These are phyloP conservation scores for Brasenia schreberi DNA, from an alignment of 164 flowering plant species.

Conservation along the genomic window DNA sequence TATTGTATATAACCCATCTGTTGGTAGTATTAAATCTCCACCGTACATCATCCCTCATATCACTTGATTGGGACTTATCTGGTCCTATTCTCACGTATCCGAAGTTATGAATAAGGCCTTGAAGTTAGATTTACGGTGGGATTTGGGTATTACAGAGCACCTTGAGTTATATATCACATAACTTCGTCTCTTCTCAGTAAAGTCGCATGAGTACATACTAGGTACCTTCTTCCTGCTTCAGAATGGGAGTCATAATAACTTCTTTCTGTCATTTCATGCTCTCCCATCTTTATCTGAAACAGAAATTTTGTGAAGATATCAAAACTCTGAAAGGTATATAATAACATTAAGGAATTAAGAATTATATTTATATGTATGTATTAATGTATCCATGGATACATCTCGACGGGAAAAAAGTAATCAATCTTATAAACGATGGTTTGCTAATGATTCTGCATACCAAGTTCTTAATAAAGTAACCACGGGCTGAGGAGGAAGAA, in stretches of 20 bases:
- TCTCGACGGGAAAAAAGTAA: not conserved
- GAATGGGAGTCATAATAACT: conserved; percentile 47
- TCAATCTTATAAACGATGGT: not conserved
- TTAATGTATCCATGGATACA: no score
- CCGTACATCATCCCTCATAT: no score
- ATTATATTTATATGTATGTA: not conserved
- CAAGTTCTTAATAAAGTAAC: not conserved
- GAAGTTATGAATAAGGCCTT: no score
- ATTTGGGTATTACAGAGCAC: no score
- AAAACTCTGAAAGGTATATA: not conserved
- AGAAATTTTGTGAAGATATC: not conserved
- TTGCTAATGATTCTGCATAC: not conserved
- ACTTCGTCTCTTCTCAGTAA: no score
- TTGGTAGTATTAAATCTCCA: no score
- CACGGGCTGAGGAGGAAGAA: not conserved
- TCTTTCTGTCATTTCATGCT: conserved; percentile 34
- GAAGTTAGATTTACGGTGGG: no score
- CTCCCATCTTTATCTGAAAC: conserved; percentile 44
- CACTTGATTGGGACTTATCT: no score
- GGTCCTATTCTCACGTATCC: no score
- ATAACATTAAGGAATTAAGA: no score
- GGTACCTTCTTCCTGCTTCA: conserved; percentile 26
- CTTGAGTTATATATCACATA: no score
- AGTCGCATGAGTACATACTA: not conserved
- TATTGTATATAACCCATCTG: no score